Base-by-base conservation (phyloP, 1,284 basidiomycete species). In the Malassezia psittaci region DNA sequence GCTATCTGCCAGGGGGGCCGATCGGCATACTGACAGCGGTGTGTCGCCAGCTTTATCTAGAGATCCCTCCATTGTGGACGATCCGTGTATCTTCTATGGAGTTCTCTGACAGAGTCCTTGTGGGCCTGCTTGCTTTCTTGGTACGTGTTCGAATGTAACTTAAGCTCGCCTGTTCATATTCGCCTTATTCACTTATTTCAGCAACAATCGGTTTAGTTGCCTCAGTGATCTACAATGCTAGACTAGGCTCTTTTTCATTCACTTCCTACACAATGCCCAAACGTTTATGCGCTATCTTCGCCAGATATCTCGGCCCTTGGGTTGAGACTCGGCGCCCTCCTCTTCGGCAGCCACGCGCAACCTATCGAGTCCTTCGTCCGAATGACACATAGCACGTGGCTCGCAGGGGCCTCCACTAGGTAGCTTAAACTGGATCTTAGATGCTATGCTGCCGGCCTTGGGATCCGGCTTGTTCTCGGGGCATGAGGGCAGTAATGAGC, bases 1-100 rank as follows among this genome's bases (percentile, higher is more conserved):
- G 55, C 16, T 52, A 48, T 34, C 46, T 57, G 19, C 55, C 55
- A 15, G 51, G 51, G 11, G 55, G 55, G 16, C 55, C 50, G 21
- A 44, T 51, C 16, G 55, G 55, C 19, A 8, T 52, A 10, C 40
- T 57, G 15, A 47, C 13, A 1, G 55, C 50, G 15, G 29, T 57
- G 5, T 18, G 18, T 10, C 39, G 19, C n/a, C 45, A 41, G 19
- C 52, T 45, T 37, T 52, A 36, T 24, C 10, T 10, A 11, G 10
- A 34, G 11, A 33, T 21, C 7, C 55, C 55, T 3, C 55, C 55
- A 15, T 38, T 57, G 6, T 57, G 55, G 55, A 48, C 50, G 12
- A 52, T 57, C 24, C 39, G 44, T 18, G 29, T 57, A 12, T 29
- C 33, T 4, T 50, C 37, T 16, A 16, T 40, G 39, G 55, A 57